Evolutionary conservation across 768 basidiomycete species (phyloP), one percentile per base, ranked within the genome.

Genomic region (Lentinula guzmanii): DNA sequence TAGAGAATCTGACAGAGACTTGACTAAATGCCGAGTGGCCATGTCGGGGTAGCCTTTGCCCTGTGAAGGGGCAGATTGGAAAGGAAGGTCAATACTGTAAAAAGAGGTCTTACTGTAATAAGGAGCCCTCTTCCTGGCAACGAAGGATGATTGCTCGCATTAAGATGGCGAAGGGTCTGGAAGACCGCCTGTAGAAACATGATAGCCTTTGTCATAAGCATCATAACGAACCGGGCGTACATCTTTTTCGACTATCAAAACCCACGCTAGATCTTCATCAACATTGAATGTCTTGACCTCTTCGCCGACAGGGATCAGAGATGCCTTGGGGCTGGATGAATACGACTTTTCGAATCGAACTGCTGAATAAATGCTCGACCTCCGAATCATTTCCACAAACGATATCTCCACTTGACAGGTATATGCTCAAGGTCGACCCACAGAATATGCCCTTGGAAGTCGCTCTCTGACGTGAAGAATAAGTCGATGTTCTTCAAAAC

Each of bases 11-110:
- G 89, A 81, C 2, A 98, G 77, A 0, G 81, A 84, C 61, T 86
- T 85, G 50, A 95, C 83, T 6, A 98, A 79, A 65, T 95, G 87
- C 6, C 94, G 82, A 0, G 97, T 96, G 2, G 94, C 89, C 4
- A 97, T 74, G 69, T 99, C 97, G 0, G 97, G 97, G 73, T 96
- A 98, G 2, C 97, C 97, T 71, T 97, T 98, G 0, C 97, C 97
- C 95, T 97, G 65, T 9, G 58, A 51, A 50, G 34, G 15, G 54
- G 24, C n/a, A 46, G 50, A 56, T 37, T 28, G 2, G 43, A 41
- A 15, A 57, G 16, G 39, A 33, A 46, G 28, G 15, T 10, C 8
- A 18, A 13, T 15, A 7, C 28, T 39, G 50, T 39, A 8, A 55
- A 35, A 21, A 59, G 33, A 48, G 50, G 10, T 59, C 71, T 52